These are phyloP conservation scores for Helichrysum umbraculigerum DNA, from an alignment of 129 eudicot species.

Conservation along the genomic window DNA sequence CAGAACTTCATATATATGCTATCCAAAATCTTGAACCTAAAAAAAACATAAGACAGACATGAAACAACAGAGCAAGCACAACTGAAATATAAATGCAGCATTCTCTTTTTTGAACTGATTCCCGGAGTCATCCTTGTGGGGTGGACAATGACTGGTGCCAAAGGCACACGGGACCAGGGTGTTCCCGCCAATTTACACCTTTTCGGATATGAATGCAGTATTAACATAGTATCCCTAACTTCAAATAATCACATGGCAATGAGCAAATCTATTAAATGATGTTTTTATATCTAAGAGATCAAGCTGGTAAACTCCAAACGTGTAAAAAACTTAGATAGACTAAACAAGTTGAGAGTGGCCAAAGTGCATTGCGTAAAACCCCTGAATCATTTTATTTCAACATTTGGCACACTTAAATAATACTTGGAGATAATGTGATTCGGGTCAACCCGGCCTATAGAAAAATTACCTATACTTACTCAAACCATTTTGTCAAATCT, in stretches of 20 bases:
- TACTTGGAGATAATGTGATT: background rate
- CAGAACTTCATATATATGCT: background rate
- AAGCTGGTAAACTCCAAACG: background rate
- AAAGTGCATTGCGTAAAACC: background rate
- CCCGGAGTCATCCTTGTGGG: too few species aligned
- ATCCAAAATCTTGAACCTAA: conserved; percentile 2
- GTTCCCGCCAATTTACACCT: too few species aligned
- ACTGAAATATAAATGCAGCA: background rate
- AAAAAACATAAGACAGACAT: background rate
- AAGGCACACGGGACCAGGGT: too few species aligned
- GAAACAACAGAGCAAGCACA: conserved; percentile 2
- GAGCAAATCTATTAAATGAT: background rate
- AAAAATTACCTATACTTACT: too few species aligned
- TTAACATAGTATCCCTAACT: background rate
- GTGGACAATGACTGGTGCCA: too few species aligned
- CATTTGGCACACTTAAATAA: background rate
- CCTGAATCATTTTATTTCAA: background rate
- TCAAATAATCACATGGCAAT: background rate
- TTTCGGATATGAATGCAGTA: background rate
- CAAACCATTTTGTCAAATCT: too few species aligned
- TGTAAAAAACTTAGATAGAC: background rate
- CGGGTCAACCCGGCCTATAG: background rate
- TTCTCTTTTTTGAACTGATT: background rate
- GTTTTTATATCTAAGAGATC: background rate
- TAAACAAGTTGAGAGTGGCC: background rate